These are phyloP conservation scores for Phyllosticta ampelicida DNA, from an alignment of 2,329 filamentous ascomycete species.

Conservation along the genomic window DNA sequence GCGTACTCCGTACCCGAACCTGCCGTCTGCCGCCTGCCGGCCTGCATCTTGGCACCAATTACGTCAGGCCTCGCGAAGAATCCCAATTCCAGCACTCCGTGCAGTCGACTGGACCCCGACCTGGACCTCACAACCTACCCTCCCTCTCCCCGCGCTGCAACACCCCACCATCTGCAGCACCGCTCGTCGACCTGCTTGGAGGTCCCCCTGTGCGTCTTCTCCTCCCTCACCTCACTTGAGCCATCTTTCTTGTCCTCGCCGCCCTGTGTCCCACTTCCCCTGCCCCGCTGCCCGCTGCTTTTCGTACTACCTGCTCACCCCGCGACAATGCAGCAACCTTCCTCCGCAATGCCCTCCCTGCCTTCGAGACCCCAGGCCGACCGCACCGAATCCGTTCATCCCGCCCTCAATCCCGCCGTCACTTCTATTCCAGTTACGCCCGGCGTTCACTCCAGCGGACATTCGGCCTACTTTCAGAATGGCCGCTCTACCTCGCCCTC, in stretches of 20 bases:
- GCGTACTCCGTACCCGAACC: too few relatives aligned
- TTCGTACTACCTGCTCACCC: not conserved
- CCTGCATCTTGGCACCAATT: not conserved
- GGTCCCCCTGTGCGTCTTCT: not conserved
- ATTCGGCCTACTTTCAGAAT: slow-evolving; percentile 28
- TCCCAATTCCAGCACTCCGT: not conserved
- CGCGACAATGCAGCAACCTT: not conserved
- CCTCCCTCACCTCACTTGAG: slow-evolving; percentile 1
- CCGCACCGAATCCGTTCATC: slow-evolving; percentile 23
- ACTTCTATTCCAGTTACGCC: slow-evolving; percentile 34
- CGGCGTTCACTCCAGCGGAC: slow-evolving; percentile 26
- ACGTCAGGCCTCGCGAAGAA: not conserved
- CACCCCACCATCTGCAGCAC: not conserved
- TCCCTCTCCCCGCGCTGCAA: not conserved
- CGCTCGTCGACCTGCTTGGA: not conserved
- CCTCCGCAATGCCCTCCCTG: slow-evolving; percentile 4
- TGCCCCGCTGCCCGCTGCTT: not conserved
- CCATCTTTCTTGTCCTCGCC: not conserved
- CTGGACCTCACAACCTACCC: not conserved
- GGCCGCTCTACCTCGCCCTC: slow-evolving; percentile 24
- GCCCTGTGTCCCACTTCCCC: not conserved
- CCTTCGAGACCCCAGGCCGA: slow-evolving; percentile 12
- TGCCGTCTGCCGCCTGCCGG: too few relatives aligned
- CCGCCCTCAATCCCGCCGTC: slow-evolving; percentile 27
- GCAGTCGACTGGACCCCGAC: not conserved